Evolutionary conservation across 768 basidiomycete genomes (phyloP).

Genomic region (Tricholoma hemisulphureum): DNA sequence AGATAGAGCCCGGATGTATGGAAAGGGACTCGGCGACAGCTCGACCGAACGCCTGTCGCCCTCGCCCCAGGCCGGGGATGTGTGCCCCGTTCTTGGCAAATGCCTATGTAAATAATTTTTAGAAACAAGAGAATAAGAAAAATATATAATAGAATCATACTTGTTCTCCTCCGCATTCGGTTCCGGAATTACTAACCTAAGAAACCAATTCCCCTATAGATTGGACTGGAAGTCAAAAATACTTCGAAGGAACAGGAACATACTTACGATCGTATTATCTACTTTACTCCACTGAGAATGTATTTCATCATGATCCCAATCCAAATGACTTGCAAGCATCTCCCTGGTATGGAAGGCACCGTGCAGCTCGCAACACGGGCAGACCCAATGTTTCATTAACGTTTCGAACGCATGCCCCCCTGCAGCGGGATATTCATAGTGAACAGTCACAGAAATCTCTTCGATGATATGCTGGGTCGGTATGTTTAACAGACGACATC

Average conservation of each 20-base stretch:
- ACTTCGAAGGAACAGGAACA: background rate
- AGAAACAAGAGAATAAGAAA: too few species aligned
- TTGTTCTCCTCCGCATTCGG: background rate
- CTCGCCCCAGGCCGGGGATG: too few species aligned
- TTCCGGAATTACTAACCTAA: background rate
- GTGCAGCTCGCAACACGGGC: conserved; percentile 55
- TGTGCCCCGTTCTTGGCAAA: too few species aligned
- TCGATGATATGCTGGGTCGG: conserved; percentile 16
- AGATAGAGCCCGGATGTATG: conserved; percentile 10
- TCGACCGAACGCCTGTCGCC: background rate
- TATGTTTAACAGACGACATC: conserved; percentile 40
- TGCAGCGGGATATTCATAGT: conserved; percentile 14
- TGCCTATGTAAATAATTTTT: too few species aligned
- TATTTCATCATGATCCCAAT: conserved; percentile 47
- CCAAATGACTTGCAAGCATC: conserved; percentile 48
- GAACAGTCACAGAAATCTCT: conserved; percentile 4
- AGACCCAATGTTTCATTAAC: conserved; percentile 39
- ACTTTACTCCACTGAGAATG: conserved; percentile 35
- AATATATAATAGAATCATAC: background rate
- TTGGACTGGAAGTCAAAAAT: background rate
- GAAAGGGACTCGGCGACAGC: conserved; percentile 1
- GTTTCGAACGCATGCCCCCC: conserved; percentile 21
- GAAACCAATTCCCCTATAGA: background rate
- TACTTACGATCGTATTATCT: conserved; percentile 15
- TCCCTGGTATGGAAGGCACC: conserved; percentile 38